A percentile compares a stretch with the other conserved stretches of the same genome.
Evolutionary conservation across 1,139 yeast genomes (phyloP).

Genomic region (Scheffersomyces insectosa): DNA sequence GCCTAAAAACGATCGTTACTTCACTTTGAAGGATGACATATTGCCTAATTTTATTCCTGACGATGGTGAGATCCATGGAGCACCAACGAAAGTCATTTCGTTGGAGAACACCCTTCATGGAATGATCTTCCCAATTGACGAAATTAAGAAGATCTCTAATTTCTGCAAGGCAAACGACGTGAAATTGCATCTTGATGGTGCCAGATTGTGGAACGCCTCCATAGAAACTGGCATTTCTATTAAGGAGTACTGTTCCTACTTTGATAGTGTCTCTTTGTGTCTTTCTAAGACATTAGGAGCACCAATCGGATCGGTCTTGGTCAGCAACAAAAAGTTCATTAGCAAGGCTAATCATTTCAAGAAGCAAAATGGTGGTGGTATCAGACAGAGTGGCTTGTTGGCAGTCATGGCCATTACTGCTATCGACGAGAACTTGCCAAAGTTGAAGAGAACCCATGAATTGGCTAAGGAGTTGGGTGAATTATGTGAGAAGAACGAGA

Average conservation of each 20-base stretch:
- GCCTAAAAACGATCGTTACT: constrained; percentile 70
- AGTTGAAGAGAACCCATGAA: constrained; percentile 62
- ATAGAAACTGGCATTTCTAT: constrained; percentile 72
- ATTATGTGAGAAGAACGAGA: constrained; percentile 54
- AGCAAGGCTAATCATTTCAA: constrained; percentile 81
- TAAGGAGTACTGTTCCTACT: constrained; percentile 70
- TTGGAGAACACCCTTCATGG: constrained; percentile 91
- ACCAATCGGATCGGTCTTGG: constrained; percentile 89
- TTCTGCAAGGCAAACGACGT: constrained; percentile 69
- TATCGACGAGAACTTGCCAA: constrained; percentile 69
- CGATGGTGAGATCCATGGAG: constrained; percentile 83
- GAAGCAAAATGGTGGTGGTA: constrained; percentile 94
- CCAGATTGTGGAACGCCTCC: constrained; percentile 91
- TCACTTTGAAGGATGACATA: constrained; percentile 77
- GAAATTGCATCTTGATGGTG: constrained; percentile 87
- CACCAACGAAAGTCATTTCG: constrained; percentile 84
- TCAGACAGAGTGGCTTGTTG: constrained; percentile 85
- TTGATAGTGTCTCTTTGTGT: constrained; percentile 89
- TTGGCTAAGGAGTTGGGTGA: constrained; percentile 67
- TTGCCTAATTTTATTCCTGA: constrained; percentile 64
- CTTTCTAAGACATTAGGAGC: constrained; percentile 92
- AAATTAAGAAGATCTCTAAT: constrained; percentile 66
- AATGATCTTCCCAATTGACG: constrained; percentile 76
- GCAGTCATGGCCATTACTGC: constrained; percentile 82
- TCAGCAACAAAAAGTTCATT: constrained; percentile 63